Evolutionary conservation across 257 asterid species (phyloP), one percentile per base, ranked within the genome.

Genomic region (Nicotiana tabacum): DNA sequence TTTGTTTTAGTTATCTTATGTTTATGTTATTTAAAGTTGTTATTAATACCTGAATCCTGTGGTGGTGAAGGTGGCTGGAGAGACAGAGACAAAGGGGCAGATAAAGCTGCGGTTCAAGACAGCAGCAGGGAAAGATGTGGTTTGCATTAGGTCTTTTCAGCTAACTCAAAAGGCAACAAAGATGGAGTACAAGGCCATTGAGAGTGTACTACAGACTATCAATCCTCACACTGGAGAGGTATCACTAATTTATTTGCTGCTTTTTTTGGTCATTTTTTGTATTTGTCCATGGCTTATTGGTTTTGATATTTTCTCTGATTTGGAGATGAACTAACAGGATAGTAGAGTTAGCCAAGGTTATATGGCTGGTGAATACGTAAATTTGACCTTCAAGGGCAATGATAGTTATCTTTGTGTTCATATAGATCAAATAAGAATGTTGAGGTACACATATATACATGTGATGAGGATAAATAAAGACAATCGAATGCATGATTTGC

Each of bases 211-310:
- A 61, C 99, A 94, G 87, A 96, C 98, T 1, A 90, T 96, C 72
- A 94, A 94, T 89, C 98, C 98, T 77, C 98, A 96, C 86, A 90
- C 95, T 18, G 99, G 98, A 86, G 98, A 96, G 98, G 99, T 95
- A 90, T 70, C 18, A 79, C 51, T 80, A n/a, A 37, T 21, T 18
- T 70, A 11, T 43, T 4, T 39, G 56, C 9, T 0, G 17, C 9
- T 39, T n/a, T 67, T 39, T n/a, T 35, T 67, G 53, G 60, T 55
- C 39, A 68, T 35, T 33, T 68, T 9, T 9, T 37, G 37, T n/a
- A n/a, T 53, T 68, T 67, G 57, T 16, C 15, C 16, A 7, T 68
- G 56, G n/a, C 16, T 68, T 68, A 16, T 35, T 67, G 57, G 5
- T 21, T 39, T 32, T 70, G 57, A 70, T 70, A 9, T 39, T 70